Evolutionary conservation across 2,329 filamentous ascomycete species (phyloP), one percentile per base, ranked within the genome.

Genomic region (Cladosporium sp.): DNA sequence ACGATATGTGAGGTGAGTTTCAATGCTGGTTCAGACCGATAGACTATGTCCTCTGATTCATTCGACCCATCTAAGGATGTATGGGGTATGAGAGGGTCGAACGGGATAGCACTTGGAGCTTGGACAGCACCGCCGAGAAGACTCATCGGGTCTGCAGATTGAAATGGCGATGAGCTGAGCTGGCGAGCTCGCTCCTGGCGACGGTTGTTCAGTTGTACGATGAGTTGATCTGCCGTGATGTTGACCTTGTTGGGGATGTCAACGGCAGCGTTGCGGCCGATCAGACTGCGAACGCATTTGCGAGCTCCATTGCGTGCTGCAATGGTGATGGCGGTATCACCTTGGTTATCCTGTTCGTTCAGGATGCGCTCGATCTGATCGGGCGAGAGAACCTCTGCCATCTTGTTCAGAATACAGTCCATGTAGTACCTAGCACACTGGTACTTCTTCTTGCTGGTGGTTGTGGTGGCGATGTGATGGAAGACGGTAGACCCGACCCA

Each of bases 391-490:
- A 88, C 87, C 73, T 96, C 92, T 68, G 89, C 87, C 67, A 99
- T 86, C 77, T 90, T 93, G 78, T 96, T 94, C 65, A 98, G 84
- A 68, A 98, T 89, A 70, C 90, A 90, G 77, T 98, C 94, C 36
- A 97, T 86, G 78, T 99, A 99, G 78, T 98, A 98, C 38, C 92
- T 87, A 36, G 93, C 93, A 74, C 92, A 96, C 26, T 91, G 90
- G 75, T 93, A 93, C 78, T 94, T 97, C 68, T 91, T 91, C 60
- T 92, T 90, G 62, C 90, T 92, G 72, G 89, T 89, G 66, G 94
- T 96, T 73, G 94, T 94, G 63, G 91, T 90, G 21, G 93, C 92
- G 52, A 96, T 93, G 77, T 98, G 94, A 75, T 98, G 95, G 74
- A 99, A 94, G 61, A 97, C 92, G 0, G 93, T 97, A 68, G 90